phyloP scores from a whole-genome alignment of 2,329 filamentous ascomycete genomes.

The Fusarium sp. region DNA sequence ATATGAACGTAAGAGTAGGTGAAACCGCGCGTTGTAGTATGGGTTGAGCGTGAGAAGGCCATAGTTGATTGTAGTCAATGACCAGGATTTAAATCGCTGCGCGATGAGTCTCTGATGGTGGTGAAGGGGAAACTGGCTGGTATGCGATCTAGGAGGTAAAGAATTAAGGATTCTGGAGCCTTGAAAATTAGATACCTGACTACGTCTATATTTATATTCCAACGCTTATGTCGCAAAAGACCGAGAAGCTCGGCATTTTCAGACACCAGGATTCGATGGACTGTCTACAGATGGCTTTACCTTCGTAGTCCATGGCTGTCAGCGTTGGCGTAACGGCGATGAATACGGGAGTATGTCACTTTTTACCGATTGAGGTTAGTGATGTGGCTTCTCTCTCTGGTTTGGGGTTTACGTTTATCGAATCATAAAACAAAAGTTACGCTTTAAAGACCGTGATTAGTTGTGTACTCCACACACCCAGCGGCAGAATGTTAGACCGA shows the following conservation, averaged over 20 bases:
- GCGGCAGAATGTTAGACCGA: not conserved
- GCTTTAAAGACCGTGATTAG: not conserved
- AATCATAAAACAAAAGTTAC: not conserved
- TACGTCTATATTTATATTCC: not conserved
- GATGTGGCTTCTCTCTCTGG: not conserved
- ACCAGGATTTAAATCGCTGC: not conserved
- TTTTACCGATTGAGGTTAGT: not conserved
- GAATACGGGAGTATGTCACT: not conserved
- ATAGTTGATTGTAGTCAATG: not conserved
- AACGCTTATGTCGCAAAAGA: rapidly evolving
- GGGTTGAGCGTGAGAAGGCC: not conserved
- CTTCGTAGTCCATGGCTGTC: not conserved
- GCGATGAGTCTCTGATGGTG: rapidly evolving
- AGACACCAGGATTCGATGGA: rapidly evolving
- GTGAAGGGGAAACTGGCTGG: rapidly evolving
- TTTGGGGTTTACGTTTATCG: not conserved
- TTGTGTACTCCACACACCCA: not conserved
- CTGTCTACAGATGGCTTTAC: rapidly evolving
- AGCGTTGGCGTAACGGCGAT: not conserved
- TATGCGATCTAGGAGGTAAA: rapidly evolving
- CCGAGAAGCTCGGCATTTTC: not conserved
- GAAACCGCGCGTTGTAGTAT: not conserved
- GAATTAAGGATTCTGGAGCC: rapidly evolving
- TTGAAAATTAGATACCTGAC: rapidly evolving
- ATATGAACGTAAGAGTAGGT: not conserved